These are phyloP conservation scores for Saturnispora galanensis DNA, from an alignment of 805 yeast species.

Conservation along the genomic window DNA sequence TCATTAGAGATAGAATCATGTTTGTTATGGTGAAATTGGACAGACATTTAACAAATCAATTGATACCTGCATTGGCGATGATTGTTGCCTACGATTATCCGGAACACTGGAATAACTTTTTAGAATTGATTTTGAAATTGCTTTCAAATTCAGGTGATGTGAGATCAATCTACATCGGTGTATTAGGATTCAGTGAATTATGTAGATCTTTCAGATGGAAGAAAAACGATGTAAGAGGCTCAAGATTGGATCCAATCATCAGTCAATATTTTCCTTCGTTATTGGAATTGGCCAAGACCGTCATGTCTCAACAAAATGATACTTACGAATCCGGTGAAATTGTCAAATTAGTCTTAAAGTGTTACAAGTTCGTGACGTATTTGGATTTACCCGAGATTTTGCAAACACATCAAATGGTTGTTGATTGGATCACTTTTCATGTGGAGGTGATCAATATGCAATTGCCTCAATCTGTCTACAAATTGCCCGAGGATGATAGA, in stretches of 20 bases:
- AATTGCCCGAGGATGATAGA: constrained; percentile 44
- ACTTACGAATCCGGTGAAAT: constrained; percentile 49
- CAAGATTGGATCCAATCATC: constrained; percentile 50
- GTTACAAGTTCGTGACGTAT: constrained; percentile 73
- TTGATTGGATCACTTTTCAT: constrained; percentile 71
- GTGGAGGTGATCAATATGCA: constrained; percentile 52
- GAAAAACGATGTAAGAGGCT: constrained; percentile 42
- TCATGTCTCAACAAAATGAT: constrained; percentile 28
- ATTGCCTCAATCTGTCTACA: constrained; percentile 44
- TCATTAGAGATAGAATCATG: constrained; percentile 59
- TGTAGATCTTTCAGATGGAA: constrained; percentile 72
- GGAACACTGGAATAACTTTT: constrained; percentile 43
- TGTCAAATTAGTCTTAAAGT: constrained; percentile 63
- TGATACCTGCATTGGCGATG: constrained; percentile 40
- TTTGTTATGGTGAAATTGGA: constrained; percentile 47
- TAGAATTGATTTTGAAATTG: constrained; percentile 38
- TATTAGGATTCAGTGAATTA: constrained; percentile 66
- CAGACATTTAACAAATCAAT: constrained; percentile 36
- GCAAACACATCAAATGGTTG: constrained; percentile 42
- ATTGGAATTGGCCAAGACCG: constrained; percentile 52
- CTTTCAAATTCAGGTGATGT: constrained; percentile 35
- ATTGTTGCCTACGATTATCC: constrained; percentile 38
- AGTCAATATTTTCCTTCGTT: constrained; percentile 58
- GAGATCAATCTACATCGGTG: constrained; percentile 48
- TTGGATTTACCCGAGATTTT: constrained; percentile 65